Base-by-base conservation (phyloP, 2,329 filamentous ascomycete genomes). In the Keithomyces neogunnii region DNA sequence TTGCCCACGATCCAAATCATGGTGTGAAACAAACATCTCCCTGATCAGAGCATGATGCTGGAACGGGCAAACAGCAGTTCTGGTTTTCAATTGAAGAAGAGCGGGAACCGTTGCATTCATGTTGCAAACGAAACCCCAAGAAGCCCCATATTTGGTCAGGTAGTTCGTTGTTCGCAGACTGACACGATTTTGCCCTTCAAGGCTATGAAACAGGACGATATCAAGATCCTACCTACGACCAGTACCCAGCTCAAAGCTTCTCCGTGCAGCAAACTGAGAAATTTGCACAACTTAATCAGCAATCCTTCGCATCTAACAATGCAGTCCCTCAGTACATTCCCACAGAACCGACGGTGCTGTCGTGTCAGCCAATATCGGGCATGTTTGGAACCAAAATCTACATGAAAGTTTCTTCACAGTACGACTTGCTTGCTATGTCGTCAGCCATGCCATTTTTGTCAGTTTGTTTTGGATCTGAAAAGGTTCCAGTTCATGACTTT, bases 391-490 rank as follows among this genome's bases (percentile, higher is more conserved):
- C 85, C 26, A 84, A 84, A 60, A 73, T 96, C 8, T 77, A 80
- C 53, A 76, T 96, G 56, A 85, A 88, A 63, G 79, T 95, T 32
- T 82, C 84, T 49, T 85, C 86, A 43, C 78, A 84, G 54, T 88
- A 88, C 70, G 86, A 95, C 62, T 70, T 95, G 54, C 69, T 76
- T 55, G 63, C 69, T 52, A 78, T 84, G 66, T 77, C 75, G 33
- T 76, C 75, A 53, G 77, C 73, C 42, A 63, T 72, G 50, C 73
- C 77, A 2, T 74, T 75, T 48, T 83, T 88, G 61, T 84, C 72
- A 56, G 69, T 96, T 50, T 78, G 84, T 45, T 95, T 96, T 67
- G 89, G 89, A n/a, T 76, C 79, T n/a, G 81, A 86, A 60, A 84
- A 84, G 66, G 86, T 84, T 66, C 60, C 65, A 1, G 62, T 66